Conservation (phyloP, 345 rosid genomes). For the Bruguiera gymnorhiza region DNA sequence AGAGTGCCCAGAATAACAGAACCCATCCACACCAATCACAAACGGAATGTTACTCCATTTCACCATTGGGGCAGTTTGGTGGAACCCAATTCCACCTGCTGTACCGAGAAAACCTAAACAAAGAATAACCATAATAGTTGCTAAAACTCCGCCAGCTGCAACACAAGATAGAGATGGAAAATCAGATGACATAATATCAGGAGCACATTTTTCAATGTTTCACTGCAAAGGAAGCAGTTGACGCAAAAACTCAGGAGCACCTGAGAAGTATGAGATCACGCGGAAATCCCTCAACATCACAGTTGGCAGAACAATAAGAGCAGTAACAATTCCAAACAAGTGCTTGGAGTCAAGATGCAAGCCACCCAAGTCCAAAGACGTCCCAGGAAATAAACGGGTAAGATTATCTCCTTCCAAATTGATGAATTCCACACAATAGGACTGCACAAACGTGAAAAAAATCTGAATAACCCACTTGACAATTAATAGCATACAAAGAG, state of each 20-base stretch:
- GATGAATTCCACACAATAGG: slow-evolving; percentile 88
- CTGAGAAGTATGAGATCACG: slow-evolving; percentile 85
- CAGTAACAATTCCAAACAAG: slow-evolving; percentile 70
- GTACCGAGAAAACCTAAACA: slow-evolving; percentile 59
- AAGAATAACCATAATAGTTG: slow-evolving; percentile 54
- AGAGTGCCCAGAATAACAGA: slow-evolving; percentile 80
- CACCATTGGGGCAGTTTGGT: slow-evolving; percentile 58
- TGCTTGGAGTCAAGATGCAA: slow-evolving; percentile 63
- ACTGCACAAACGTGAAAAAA: slow-evolving; percentile 37
- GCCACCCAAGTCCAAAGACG: slow-evolving; percentile 58
- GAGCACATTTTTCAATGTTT: slow-evolving; percentile 8
- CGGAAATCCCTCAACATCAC: slow-evolving; percentile 81
- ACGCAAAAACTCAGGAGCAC: slow-evolving; percentile 24
- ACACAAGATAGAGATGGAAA: slow-evolving; percentile 6
- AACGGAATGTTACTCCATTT: slow-evolving; percentile 85
- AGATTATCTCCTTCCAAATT: slow-evolving; percentile 94
- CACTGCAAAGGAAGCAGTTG: background rate
- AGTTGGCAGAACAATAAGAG: slow-evolving; percentile 73
- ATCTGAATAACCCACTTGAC: slow-evolving; percentile 9
- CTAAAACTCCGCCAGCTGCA: slow-evolving; percentile 86
- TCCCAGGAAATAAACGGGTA: slow-evolving; percentile 72
- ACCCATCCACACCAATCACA: slow-evolving; percentile 80
- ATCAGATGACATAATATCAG: background rate
- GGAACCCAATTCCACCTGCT: slow-evolving; percentile 64
- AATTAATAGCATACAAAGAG: slow-evolving; percentile 6